Evolutionary conservation across 179 eudicot genomes (phyloP), one percentile per base, ranked within the genome.

Genomic region (Camellia oleifera): DNA sequence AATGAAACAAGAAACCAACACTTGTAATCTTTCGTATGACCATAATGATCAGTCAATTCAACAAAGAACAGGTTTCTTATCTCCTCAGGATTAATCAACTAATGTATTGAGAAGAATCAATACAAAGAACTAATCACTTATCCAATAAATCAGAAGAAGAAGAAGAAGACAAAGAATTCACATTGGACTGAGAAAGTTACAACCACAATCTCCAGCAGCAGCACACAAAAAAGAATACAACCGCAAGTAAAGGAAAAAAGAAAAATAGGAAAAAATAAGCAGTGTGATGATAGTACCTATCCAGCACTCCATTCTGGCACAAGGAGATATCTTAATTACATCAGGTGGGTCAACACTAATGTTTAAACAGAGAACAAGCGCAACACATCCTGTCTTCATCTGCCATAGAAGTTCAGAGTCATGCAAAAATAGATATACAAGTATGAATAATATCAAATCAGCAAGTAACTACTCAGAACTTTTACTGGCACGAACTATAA

Each of bases 241-340:
- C 20, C 23, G n/a, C 65, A 61, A 15, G 17, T 3, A 67, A 12
- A 69, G 48, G 23, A 78, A 69, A 56, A 10, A 12, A 69, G 11
- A 54, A 11, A 54, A 23, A 50, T 50, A 53, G 60, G 46, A 67
- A 78, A 56, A n/a, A 42, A 73, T n/a, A 79, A 75, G 60, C 52
- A 67, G 54, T 57, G 66, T 32, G 69, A 65, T 3, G 18, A 66
- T 56, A 82, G 40, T 90, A 95, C 98, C 98, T 88, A 95, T 90
- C 98, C 98, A 95, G 82, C 98, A 89, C 88, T 95, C 97, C 94
- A 93, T 90, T 82, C 97, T 89, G 18, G 98, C 98, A 90, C 98
- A 95, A 77, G 98, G 98, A 57, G 97, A 89, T 84, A 93, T 93
- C 86, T 93, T 95, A 81, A 95, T 95, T 69, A 95, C 97, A 88